A percentile compares a stretch with the other conserved stretches of the same genome.
phyloP scores from a whole-genome alignment of 306 rosid genomes.

The Sicyos baderoa region DNA sequence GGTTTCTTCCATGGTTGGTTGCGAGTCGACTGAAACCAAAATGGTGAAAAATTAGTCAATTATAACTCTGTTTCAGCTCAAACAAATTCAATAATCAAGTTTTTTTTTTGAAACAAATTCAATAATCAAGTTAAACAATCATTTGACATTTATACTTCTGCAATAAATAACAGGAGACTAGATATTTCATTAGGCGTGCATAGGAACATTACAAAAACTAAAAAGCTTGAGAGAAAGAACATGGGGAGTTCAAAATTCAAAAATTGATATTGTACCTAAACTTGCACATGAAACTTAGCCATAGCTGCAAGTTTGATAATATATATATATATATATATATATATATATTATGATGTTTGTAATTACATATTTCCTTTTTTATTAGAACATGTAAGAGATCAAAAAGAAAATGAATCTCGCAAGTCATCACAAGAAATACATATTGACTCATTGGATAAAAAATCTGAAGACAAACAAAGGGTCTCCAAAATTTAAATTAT shows the following conservation, averaged over 20 bases:
- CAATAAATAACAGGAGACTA: background rate
- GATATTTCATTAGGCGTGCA: background rate
- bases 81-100: constrained; percentile 3
- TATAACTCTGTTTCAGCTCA: background rate
- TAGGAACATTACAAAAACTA: background rate
- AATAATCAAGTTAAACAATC: background rate
- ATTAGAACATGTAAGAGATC: background rate
- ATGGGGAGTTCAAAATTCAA: constrained; percentile 7
- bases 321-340: too few relatives aligned
- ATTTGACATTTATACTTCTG: background rate
- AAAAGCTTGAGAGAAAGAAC: background rate
- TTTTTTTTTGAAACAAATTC: constrained; percentile 10
- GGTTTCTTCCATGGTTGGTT: constrained; percentile 88
- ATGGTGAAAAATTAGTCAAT: constrained; percentile 9
- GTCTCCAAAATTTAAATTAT: background rate
- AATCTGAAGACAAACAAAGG: background rate
- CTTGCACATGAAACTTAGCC: background rate
- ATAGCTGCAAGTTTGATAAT: background rate
- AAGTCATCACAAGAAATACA: constrained; percentile 8
- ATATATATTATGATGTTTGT: background rate
- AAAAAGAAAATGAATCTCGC: background rate
- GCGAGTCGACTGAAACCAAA: constrained; percentile 69
- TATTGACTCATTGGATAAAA: background rate
- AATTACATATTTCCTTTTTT: background rate
- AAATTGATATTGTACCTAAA: background rate